Conservation (phyloP, 1,284 basidiomycete genomes). For the Erythrobasidium hasegawianum region DNA sequence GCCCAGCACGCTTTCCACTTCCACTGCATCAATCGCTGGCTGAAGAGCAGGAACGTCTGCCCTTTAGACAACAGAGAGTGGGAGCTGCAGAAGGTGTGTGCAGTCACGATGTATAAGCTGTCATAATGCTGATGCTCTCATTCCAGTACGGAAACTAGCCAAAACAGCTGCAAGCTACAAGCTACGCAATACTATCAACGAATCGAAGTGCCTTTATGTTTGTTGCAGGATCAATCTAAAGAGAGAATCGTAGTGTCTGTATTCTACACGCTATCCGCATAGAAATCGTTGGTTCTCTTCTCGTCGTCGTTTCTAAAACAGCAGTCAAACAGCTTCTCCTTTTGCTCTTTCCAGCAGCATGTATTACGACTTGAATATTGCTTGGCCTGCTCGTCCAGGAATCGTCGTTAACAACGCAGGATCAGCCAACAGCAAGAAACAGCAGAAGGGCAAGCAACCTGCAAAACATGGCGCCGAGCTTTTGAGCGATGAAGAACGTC, state of each 20-base stretch:
- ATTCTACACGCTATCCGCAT: too few relatives aligned
- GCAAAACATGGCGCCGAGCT: constrained; percentile 17
- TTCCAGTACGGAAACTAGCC: constrained; percentile 33
- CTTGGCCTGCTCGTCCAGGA: constrained; percentile 26
- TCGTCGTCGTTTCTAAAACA: too few relatives aligned
- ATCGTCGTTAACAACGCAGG: constrained; percentile 2
- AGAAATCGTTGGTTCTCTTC: too few relatives aligned
- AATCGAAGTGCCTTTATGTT: too few relatives aligned
- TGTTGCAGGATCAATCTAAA: too few relatives aligned
- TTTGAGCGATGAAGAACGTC: constrained; percentile 1
- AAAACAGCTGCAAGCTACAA: too few relatives aligned
- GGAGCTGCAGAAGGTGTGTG: constrained; percentile 70
- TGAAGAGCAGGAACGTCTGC: constrained; percentile 98
- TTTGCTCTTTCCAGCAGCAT: constrained; percentile 1
- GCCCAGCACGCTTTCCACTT: constrained; percentile 99
- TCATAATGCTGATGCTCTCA: neutral
- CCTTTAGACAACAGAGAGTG: constrained; percentile 91
- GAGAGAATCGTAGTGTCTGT: too few relatives aligned
- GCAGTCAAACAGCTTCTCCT: too few relatives aligned
- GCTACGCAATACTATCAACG: too few relatives aligned
- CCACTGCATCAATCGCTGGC: constrained; percentile 98
- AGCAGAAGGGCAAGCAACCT: constrained; percentile 25
- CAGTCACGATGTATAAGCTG: neutral
- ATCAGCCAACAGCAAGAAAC: constrained; percentile 6
- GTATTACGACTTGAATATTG: constrained; percentile 36